These are phyloP conservation scores for Kazachstania sp. DNA, from an alignment of 1,139 yeast species.

Conservation along the genomic window DNA sequence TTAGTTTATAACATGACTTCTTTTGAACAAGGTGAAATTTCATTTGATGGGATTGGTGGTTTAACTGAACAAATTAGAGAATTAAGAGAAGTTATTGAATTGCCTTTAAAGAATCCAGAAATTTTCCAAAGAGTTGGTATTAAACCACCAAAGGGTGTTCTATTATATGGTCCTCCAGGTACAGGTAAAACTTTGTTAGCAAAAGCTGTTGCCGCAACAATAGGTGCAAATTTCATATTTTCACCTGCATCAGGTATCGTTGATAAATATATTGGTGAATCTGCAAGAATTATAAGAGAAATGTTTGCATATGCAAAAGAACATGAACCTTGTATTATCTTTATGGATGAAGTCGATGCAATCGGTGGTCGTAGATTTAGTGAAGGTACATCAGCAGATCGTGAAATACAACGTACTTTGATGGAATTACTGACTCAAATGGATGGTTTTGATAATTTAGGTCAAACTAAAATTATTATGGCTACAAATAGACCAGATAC, in stretches of 20 bases:
- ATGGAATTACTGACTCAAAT: conserved; percentile 97
- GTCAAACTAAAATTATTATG: conserved; percentile 97
- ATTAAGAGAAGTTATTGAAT: conserved; percentile 92
- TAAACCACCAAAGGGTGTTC: conserved; percentile 96
- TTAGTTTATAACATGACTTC: conserved; percentile 97
- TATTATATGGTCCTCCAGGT: conserved; percentile 98
- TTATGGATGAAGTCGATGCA: conserved; percentile 99
- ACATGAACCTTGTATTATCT: conserved; percentile 97
- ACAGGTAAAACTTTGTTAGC: conserved; percentile 95
- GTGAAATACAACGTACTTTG: conserved; percentile 96
- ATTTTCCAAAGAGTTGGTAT: conserved; percentile 92
- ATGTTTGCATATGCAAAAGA: conserved; percentile 98
- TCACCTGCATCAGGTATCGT: conserved; percentile 98
- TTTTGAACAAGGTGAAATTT: conserved; percentile 91
- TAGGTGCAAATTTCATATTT: conserved; percentile 95
- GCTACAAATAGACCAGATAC: conserved; percentile 99
- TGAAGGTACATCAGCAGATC: conserved; percentile 98
- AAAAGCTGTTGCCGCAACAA: conserved; percentile 97
- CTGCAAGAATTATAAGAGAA: conserved; percentile 93
- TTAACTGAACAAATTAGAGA: conserved; percentile 92
- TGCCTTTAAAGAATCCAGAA: conserved; percentile 96
- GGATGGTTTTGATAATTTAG: conserved; percentile 98
- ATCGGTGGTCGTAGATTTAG: conserved; percentile 98
- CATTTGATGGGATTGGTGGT: conserved; percentile 96
- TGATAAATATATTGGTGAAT: conserved; percentile 97